phyloP scores from a whole-genome alignment of 495 filamentous ascomycete genomes.

The Tuber brumale region DNA sequence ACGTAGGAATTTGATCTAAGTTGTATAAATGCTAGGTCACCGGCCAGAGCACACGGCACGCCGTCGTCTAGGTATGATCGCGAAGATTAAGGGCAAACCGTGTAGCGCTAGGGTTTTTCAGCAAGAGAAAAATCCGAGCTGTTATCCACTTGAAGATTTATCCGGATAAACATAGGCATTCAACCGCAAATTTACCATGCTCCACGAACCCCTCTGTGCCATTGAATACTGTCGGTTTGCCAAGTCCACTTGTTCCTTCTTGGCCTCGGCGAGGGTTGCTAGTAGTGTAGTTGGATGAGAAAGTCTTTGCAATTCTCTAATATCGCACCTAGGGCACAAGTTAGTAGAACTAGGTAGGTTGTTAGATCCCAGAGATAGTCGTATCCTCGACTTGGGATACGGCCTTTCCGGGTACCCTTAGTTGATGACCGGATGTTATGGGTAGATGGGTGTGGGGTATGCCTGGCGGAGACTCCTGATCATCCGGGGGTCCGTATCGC shows the following conservation, averaged over 20 bases:
- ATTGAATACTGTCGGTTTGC: conserved; percentile 41
- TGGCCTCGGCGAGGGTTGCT: conserved; percentile 34
- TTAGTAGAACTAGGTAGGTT: conserved; percentile 42
- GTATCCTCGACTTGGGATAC: conserved; percentile 12
- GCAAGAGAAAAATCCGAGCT: too few relatives aligned
- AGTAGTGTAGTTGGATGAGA: conserved; percentile 23
- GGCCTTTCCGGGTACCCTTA: conserved; percentile 13
- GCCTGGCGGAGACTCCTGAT: conserved; percentile 12
- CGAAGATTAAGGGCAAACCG: too few relatives aligned
- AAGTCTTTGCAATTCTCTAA: conserved; percentile 44
- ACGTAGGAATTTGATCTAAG: too few relatives aligned
- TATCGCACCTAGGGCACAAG: conserved; percentile 44
- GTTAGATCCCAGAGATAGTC: conserved; percentile 43
- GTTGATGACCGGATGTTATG: conserved; percentile 26
- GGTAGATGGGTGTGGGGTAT: conserved; percentile 17
- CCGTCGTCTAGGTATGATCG: too few relatives aligned
- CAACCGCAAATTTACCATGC: conserved; percentile 42
- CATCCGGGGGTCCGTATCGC: neutral
- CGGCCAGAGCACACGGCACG: too few relatives aligned
- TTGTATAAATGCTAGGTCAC: too few relatives aligned
- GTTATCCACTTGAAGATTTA: too few relatives aligned
- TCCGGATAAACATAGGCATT: too few relatives aligned
- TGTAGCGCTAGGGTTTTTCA: too few relatives aligned
- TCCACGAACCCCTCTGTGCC: conserved; percentile 43
- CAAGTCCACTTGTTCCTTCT: conserved; percentile 36